phyloP scores from a whole-genome alignment of 164 flowering plant genomes.

The Vitis cinerea region DNA sequence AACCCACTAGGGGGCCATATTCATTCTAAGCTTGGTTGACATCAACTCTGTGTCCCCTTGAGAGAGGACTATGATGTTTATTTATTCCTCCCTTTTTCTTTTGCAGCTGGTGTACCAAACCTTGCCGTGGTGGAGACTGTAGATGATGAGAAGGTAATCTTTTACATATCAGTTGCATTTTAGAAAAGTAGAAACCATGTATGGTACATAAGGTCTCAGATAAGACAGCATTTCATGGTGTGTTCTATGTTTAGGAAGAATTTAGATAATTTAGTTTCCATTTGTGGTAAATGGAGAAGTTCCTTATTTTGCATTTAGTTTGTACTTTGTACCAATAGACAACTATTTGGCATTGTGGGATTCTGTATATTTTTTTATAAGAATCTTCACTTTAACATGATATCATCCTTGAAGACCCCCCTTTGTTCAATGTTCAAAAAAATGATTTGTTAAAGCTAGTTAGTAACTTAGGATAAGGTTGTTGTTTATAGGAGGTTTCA shows the following conservation, averaged over 20 bases:
- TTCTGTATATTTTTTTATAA: no score
- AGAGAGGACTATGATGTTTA: background rate
- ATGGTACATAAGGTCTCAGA: no score
- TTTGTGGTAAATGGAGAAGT: background rate
- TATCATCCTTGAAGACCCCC: no score
- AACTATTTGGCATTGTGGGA: no score
- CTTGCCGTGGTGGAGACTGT: conserved; percentile 83
- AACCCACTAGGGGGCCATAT: background rate
- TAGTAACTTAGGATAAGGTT: no score
- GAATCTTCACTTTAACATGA: no score
- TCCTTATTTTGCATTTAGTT: background rate
- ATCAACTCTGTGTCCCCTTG: background rate
- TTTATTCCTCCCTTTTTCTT: conserved; percentile 1
- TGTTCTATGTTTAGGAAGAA: no score
- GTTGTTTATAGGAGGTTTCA: no score
- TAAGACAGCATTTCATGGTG: no score
- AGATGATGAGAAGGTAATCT: conserved; percentile 83
- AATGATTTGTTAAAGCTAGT: no score
- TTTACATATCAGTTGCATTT: background rate
- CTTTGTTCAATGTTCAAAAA: no score
- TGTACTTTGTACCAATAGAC: no score
- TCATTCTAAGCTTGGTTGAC: background rate
- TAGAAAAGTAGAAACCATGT: background rate
- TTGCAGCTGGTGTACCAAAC: conserved; percentile 85
- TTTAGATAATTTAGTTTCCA: background rate